Percentiles rank a stretch among this genome's conserved stretches.
Evolutionary conservation across 768 basidiomycete genomes (phyloP).

Genomic region (Lanmaoa pseudosensibilis): DNA sequence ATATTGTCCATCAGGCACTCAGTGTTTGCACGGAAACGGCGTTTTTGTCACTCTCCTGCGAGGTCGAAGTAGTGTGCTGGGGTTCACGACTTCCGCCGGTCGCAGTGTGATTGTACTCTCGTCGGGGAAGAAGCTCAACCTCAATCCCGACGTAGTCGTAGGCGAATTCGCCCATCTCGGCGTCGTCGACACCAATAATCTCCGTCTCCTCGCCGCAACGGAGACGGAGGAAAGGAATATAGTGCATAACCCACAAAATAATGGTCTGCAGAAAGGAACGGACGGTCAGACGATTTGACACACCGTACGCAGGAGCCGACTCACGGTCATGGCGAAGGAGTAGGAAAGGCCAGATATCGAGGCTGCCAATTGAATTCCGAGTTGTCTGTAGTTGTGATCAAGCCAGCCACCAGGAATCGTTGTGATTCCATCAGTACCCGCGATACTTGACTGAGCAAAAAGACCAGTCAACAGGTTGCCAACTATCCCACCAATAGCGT

Average conservation of each 20-base stretch:
- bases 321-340: conserved; percentile 74
- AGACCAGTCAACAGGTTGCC: conserved; percentile 85
- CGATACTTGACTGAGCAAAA: conserved; percentile 81
- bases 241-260: conserved; percentile 88
- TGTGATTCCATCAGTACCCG: conserved; percentile 74
- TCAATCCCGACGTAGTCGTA: conserved; percentile 86
- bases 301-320: conserved; percentile 23
- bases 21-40: conserved; percentile 1
- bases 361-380: conserved; percentile 84
- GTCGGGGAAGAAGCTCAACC: conserved; percentile 39
- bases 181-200: conserved; percentile 85
- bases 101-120: conserved; percentile 32
- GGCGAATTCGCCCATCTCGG: conserved; percentile 87
- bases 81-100: conserved; percentile 36
- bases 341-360: conserved; percentile 64
- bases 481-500: conserved; percentile 74
- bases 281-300: neutral
- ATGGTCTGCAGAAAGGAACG: conserved; percentile 48
- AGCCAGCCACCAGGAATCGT: conserved; percentile 82
- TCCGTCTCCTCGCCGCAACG: conserved; percentile 65
- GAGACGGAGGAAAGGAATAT: conserved; percentile 75
- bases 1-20: neutral
- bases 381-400: conserved; percentile 76
- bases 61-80: conserved; percentile 27
- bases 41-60: conserved; percentile 32